These are phyloP conservation scores for Leishmania arabica DNA, from an alignment of 208 protist species.

Conservation along the genomic window DNA sequence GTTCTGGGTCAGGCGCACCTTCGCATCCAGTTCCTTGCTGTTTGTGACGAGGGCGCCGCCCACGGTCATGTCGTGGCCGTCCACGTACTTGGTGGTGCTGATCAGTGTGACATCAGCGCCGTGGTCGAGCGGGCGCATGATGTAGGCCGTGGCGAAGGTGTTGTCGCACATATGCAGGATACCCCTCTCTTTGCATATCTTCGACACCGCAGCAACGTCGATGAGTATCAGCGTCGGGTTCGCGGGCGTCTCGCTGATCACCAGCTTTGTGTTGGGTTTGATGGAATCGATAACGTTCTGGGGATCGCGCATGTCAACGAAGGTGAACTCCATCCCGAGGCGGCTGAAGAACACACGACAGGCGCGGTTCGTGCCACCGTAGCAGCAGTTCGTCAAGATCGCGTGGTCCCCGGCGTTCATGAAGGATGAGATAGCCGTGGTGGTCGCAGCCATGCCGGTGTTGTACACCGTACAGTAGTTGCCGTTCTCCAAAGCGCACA, in stretches of 20 bases:
- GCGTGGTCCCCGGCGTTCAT: constrained; percentile 92
- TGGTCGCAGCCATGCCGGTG: constrained; percentile 92
- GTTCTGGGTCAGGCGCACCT: constrained; percentile 94
- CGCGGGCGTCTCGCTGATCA: constrained; percentile 96
- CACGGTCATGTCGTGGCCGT: constrained; percentile 97
- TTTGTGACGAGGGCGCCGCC: constrained; percentile 87
- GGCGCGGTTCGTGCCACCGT: constrained; percentile 95
- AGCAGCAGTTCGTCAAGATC: constrained; percentile 94
- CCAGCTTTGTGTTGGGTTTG: constrained; percentile 91
- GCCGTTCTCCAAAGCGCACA: constrained; percentile 92
- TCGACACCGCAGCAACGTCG: constrained; percentile 89
- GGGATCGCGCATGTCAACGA: constrained; percentile 93
- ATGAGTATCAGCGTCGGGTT: constrained; percentile 95
- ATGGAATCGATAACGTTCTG: constrained; percentile 85
- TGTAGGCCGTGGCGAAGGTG: constrained; percentile 97
- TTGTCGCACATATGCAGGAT: constrained; percentile 96
- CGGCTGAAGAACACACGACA: constrained; percentile 88
- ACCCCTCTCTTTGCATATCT: constrained; percentile 76
- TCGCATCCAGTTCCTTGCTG: constrained; percentile 78
- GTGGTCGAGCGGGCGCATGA: constrained; percentile 94
- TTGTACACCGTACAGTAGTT: constrained; percentile 85
- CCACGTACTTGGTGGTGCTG: constrained; percentile 97
- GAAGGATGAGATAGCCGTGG: constrained; percentile 90
- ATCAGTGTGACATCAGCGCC: constrained; percentile 97
- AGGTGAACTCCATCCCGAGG: constrained; percentile 92